These are phyloP conservation scores for Dactylorhiza incarnata DNA, from an alignment of 106 monocot species.

Conservation along the genomic window DNA sequence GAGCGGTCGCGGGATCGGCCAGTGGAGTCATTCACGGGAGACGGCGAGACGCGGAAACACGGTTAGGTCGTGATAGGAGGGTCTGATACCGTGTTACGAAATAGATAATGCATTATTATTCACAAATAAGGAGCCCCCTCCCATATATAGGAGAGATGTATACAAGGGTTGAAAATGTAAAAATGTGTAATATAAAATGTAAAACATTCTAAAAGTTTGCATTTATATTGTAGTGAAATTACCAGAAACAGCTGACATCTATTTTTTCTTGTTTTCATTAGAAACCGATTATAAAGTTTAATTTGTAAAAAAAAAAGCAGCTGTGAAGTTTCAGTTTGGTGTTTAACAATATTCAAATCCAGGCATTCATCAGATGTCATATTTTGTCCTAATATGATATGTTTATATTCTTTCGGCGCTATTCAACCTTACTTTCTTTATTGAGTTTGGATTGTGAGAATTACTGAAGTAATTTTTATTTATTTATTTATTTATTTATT, in stretches of 20 bases:
- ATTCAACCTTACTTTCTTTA: neutral
- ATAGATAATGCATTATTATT: too few species aligned
- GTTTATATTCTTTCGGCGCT: neutral
- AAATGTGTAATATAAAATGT: too few species aligned
- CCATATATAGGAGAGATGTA: too few species aligned
- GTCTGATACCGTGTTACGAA: too few species aligned
- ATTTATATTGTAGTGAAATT: neutral
- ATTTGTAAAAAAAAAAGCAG: neutral
- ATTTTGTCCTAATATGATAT: neutral
- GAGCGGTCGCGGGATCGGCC: too few species aligned
- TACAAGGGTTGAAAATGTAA: too few species aligned
- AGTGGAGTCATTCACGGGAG: too few species aligned
- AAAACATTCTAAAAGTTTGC: too few species aligned
- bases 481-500: neutral
- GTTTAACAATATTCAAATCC: neutral
- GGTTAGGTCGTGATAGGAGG: too few species aligned
- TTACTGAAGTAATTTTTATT: neutral
- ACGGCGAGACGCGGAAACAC: too few species aligned
- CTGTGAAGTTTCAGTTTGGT: neutral
- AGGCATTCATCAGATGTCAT: neutral
- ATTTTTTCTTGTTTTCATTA: neutral
- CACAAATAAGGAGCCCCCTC: too few species aligned
- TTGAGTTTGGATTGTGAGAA: neutral
- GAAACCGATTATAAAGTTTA: neutral
- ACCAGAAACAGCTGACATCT: neutral